A percentile compares a stretch with the other conserved stretches of the same genome.
Conservation (phyloP, 352 stramenopile species). For the Globisporangium cystogenes region DNA sequence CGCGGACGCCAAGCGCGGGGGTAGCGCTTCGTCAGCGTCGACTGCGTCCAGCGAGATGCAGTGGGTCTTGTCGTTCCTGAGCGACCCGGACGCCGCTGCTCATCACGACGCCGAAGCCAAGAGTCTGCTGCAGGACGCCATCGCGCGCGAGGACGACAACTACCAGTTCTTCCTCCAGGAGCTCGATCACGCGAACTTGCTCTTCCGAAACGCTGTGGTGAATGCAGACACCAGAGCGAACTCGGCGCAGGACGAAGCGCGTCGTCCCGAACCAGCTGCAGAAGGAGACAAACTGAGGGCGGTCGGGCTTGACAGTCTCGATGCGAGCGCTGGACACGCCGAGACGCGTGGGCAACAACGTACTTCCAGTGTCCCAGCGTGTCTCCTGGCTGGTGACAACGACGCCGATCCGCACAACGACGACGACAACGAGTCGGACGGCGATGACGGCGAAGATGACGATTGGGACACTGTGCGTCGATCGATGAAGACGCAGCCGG, state of each 20-base stretch:
- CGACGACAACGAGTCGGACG: constrained; percentile 1
- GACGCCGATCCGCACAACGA: not conserved
- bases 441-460: constrained; percentile 13
- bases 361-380: not conserved
- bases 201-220: constrained; percentile 17
- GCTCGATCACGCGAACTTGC: constrained; percentile 43
- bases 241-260: not conserved
- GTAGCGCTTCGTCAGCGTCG: not conserved
- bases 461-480: constrained; percentile 34
- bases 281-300: not conserved
- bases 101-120: constrained; percentile 50
- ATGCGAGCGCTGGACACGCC: not conserved
- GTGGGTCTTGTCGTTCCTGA: constrained; percentile 66
- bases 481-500: constrained; percentile 20
- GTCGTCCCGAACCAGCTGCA: not conserved
- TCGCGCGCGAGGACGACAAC: constrained; percentile 59
- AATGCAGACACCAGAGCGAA: not conserved
- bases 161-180: constrained; percentile 68
- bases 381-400: not conserved
- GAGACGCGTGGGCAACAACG: not conserved
- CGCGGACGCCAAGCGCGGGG: constrained; percentile 11
- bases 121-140: constrained; percentile 27
- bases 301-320: not conserved
- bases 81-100: constrained; percentile 36
- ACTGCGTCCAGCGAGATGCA: constrained; percentile 48